Evolutionary conservation across 176 grass and related monocot species (phyloP), one percentile per base, ranked within the genome.

Genomic region (Pontederia crassipes): DNA sequence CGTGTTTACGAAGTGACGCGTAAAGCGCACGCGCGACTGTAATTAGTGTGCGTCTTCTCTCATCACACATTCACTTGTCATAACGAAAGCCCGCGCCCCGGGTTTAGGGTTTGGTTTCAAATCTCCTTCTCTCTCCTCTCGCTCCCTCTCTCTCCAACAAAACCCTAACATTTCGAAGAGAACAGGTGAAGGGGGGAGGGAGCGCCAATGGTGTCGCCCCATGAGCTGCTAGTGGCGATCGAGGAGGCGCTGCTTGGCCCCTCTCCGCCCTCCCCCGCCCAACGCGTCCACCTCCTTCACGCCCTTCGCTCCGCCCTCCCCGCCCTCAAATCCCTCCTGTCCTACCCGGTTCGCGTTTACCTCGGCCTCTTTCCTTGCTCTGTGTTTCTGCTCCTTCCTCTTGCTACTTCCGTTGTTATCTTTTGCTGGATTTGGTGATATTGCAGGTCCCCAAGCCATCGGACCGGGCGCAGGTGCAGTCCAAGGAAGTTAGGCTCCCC

Each of bases 231-330:
- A 45, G 26, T 76, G 11, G 49, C 79, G 59, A 75, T 96, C 45
- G 92, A 96, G 73, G 92, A 72, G 57, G 83, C 81, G 35, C 69
- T 96, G 28, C 78, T 96, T 17, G 80, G 86, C 55, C 67, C 91
- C 66, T 54, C 78, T 60, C 80, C 81, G 11, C 83, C 91, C 54
- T 86, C 91, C 45, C 78, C 92, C 2, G 64, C 78, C 57, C 86
- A 90, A 72, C 83, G 92, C 54, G 80, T 96, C 72, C 83, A 87
- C 70, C 83, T 96, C 49, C 68, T 97, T 66, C 87, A 97, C 64
- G 79, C 87, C 54, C 74, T 97, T 64, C 92, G 92, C 40, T 76
- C 78, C 16, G 82, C 83, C 61, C 72, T 89, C 50, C 81, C 76
- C 12, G 28, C 73, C 29, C 75, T 97, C 73, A 73, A 80, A 54